phyloP scores from a whole-genome alignment of 2,329 filamentous ascomycete species.

The Colletotrichum brevisporum region DNA sequence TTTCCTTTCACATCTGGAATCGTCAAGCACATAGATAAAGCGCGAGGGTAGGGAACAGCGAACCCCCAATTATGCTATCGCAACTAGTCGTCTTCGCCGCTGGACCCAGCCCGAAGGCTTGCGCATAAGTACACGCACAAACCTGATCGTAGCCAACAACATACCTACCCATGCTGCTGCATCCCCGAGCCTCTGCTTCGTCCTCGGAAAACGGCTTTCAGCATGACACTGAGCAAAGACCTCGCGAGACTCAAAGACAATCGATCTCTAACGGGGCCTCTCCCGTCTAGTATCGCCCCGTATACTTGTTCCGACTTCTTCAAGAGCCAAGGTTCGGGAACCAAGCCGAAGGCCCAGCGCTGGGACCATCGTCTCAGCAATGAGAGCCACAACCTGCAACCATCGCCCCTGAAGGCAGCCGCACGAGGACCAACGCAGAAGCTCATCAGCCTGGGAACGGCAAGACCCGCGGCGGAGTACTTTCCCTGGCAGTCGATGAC shows the following conservation, averaged over 20 bases:
- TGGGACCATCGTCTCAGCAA: neutral
- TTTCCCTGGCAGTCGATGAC: neutral
- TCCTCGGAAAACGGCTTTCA: neutral
- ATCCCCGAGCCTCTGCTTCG: neutral
- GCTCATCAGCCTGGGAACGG: neutral
- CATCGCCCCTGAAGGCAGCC: neutral
- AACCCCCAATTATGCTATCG: neutral
- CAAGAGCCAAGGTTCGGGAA: neutral
- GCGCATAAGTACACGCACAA: neutral
- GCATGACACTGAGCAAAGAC: neutral
- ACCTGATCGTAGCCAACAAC: neutral
- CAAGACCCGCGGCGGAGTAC: neutral
- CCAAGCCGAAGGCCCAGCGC: neutral
- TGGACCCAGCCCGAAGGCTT: neutral
- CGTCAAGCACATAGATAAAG: neutral
- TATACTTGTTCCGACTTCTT: neutral
- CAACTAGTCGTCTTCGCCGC: neutral
- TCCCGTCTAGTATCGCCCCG: neutral
- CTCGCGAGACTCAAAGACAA: neutral
- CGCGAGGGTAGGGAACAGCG: neutral
- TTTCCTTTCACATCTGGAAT: neutral
- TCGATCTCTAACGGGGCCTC: neutral
- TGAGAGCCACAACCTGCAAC: neutral
- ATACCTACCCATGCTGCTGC: neutral
- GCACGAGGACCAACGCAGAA: neutral